Conservation (phyloP, 2,329 filamentous ascomycete species). For the Penicillium psychrosexuale region DNA sequence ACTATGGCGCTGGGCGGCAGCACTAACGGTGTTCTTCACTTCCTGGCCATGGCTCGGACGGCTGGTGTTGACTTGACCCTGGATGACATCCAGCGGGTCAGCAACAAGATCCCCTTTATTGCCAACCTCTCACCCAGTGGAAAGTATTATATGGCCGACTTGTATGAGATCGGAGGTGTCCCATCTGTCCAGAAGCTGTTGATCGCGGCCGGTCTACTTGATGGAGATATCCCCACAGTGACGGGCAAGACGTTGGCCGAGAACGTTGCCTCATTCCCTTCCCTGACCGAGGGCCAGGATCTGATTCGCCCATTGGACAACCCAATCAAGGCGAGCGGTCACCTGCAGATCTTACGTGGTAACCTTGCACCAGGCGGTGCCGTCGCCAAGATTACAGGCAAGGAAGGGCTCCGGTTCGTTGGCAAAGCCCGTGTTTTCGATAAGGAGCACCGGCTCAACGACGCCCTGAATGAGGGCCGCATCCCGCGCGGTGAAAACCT, state of each 20-base stretch:
- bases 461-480: conserved; percentile 67
- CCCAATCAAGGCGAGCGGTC: conserved; percentile 81
- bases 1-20: conserved; percentile 90
- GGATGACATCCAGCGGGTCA: conserved; percentile 78
- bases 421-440: conserved; percentile 82
- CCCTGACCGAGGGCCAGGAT: conserved; percentile 71
- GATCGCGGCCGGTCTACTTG: conserved; percentile 69
- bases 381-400: conserved; percentile 94
- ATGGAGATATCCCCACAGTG: conserved; percentile 75
- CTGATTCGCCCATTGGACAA: conserved; percentile 79
- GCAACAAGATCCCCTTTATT: conserved; percentile 79
- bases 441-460: conserved; percentile 76
- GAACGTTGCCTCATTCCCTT: conserved; percentile 74
- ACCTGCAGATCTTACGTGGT: conserved; percentile 82
- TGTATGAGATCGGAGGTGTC: conserved; percentile 81
- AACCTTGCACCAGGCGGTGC: conserved; percentile 86
- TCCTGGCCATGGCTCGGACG: conserved; percentile 85
- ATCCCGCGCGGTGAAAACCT: conserved; percentile 75
- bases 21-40: conserved; percentile 84
- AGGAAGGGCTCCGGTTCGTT: conserved; percentile 79
- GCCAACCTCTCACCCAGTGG: conserved; percentile 82
- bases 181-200: conserved; percentile 83
- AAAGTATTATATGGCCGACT: conserved; percentile 81
- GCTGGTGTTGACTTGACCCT: conserved; percentile 74
- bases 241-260: conserved; percentile 81